Percentiles rank a stretch among this genome's conserved stretches.
Conservation (phyloP, 1,139 yeast genomes). For the Suhomyces kunorum region DNA sequence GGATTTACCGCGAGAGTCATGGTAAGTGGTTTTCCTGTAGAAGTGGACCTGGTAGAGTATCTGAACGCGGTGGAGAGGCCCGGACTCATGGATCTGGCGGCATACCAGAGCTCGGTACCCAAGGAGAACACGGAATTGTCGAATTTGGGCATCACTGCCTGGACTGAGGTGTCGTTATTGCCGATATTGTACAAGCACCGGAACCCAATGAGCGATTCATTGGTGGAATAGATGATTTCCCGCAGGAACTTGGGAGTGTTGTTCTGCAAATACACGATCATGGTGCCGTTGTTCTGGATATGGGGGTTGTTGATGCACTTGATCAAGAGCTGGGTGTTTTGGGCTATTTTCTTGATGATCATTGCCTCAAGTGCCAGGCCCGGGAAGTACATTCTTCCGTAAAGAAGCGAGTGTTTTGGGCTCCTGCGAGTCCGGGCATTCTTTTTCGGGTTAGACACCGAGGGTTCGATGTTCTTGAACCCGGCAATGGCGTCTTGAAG, state of each 20-base stretch:
- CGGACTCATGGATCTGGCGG: conserved; percentile 79
- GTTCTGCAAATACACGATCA: conserved; percentile 74
- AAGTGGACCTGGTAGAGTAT: conserved; percentile 82
- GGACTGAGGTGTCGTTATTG: conserved; percentile 28
- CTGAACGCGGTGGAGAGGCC: conserved; percentile 82
- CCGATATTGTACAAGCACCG: conserved; percentile 76
- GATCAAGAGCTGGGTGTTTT: conserved; percentile 62
- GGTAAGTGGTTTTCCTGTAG: conserved; percentile 86
- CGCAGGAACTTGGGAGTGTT: conserved; percentile 66
- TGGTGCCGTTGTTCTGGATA: conserved; percentile 53
- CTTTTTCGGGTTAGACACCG: conserved; percentile 1
- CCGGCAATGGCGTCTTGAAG: conserved; percentile 81
- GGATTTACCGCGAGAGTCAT: conserved; percentile 90
- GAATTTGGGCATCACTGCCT: conserved; percentile 36
- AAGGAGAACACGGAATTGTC: conserved; percentile 59
- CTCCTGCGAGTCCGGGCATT: not conserved
- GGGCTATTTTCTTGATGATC: conserved; percentile 66
- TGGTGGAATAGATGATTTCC: conserved; percentile 84
- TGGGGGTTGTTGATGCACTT: conserved; percentile 77
- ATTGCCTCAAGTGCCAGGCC: conserved; percentile 87
- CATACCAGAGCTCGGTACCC: conserved; percentile 91
- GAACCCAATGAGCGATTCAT: conserved; percentile 83
- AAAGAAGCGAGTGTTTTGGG: conserved; percentile 33
- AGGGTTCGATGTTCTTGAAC: conserved; percentile 61
- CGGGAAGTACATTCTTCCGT: conserved; percentile 89